Evolutionary conservation across 148 eudicot genomes (phyloP).

Genomic region (Drosera capensis): DNA sequence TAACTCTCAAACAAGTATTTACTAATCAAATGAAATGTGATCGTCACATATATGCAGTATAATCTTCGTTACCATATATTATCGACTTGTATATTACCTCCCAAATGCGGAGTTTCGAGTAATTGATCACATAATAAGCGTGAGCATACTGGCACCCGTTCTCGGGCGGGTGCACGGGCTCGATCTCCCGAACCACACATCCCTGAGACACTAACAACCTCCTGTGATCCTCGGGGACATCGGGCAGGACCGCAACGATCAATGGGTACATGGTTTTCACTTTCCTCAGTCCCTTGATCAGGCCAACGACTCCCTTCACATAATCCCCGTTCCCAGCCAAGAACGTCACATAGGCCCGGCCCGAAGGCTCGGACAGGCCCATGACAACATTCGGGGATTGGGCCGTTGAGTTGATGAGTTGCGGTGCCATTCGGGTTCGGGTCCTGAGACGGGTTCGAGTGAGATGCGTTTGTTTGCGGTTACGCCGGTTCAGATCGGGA

Average conservation of each 20-base stretch:
- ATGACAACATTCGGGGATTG: too few relatives aligned
- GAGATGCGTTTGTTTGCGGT: too few relatives aligned
- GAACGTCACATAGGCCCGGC: constrained; percentile 44
- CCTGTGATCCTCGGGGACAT: constrained; percentile 51
- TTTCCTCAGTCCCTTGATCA: constrained; percentile 40
- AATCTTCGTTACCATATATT: not conserved
- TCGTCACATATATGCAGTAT: not conserved
- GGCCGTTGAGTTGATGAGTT: too few relatives aligned
- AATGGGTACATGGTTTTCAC: constrained; percentile 29
- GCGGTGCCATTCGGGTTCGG: too few relatives aligned
- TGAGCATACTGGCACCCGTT: constrained; percentile 22
- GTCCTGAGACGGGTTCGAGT: too few relatives aligned
- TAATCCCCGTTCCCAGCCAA: constrained; percentile 50
- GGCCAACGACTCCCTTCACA: constrained; percentile 42
- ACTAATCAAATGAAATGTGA: not conserved
- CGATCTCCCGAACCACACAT: constrained; percentile 33
- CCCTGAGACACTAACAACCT: constrained; percentile 22
- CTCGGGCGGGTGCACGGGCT: constrained; percentile 39
- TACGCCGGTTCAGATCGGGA: too few relatives aligned
- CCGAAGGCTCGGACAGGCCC: constrained; percentile 6
- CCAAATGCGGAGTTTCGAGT: constrained; percentile 48
- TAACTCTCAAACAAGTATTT: not conserved
- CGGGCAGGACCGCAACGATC: constrained; percentile 42
- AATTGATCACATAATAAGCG: constrained; percentile 29
- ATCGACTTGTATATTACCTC: constrained; percentile 17